phyloP scores from a whole-genome alignment of 177 flowering plant species.

The Vitis hybrid region DNA sequence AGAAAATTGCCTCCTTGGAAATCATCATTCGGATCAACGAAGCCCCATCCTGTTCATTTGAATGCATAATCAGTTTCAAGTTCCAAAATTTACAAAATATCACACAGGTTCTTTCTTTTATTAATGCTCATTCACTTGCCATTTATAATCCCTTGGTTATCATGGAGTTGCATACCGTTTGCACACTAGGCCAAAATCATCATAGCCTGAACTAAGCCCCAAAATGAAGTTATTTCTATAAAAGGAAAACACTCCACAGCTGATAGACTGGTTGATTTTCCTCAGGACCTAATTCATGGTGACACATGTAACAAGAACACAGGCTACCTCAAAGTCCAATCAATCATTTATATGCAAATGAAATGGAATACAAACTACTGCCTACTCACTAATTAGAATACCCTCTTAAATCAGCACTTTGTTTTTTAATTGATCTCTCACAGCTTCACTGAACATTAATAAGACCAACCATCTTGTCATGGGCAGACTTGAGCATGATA shows the following conservation, averaged over 20 bases:
- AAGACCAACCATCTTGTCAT: neutral
- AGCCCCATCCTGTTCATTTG: slow-evolving; percentile 61
- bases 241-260: neutral
- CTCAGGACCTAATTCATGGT: neutral
- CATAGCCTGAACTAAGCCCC: too few species aligned
- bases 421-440: neutral
- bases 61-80: slow-evolving; percentile 1
- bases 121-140: neutral
- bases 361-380: neutral
- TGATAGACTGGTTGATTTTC: neutral
- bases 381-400: neutral
- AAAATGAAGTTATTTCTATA: too few species aligned
- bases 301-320: neutral
- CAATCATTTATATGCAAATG: neutral
- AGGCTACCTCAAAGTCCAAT: neutral
- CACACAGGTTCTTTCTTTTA: neutral
- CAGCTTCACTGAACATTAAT: neutral
- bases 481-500: neutral
- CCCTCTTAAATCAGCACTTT: neutral
- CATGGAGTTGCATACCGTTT: neutral
- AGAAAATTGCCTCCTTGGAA: slow-evolving; percentile 65
- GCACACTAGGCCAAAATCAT: too few species aligned
- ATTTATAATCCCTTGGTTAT: neutral
- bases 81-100: neutral
- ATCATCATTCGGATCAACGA: slow-evolving; percentile 66